Evolutionary conservation across 306 rosid genomes (phyloP).

Genomic region (Ceratonia siliqua): DNA sequence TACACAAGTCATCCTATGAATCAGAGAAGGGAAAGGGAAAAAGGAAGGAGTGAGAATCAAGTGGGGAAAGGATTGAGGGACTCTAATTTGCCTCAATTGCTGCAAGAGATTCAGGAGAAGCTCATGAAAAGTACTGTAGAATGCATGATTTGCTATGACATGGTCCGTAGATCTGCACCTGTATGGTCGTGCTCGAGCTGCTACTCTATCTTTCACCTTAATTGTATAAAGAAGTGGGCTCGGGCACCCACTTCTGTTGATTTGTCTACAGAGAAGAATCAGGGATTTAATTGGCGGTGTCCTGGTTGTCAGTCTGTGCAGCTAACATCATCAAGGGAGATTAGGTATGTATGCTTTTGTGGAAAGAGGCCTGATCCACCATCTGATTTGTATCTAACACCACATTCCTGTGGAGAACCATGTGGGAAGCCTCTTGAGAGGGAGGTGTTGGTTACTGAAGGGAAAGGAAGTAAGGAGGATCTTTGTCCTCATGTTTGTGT

Average conservation of each 20-base stretch:
- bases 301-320: conserved; percentile 96
- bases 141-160: conserved; percentile 94
- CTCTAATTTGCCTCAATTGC: conserved; percentile 75
- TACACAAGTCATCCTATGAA: conserved; percentile 30
- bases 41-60: conserved; percentile 46
- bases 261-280: conserved; percentile 69
- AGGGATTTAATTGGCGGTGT: conserved; percentile 93
- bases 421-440: conserved; percentile 86
- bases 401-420: conserved; percentile 94
- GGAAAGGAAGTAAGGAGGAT: conserved; percentile 59
- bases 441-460: conserved; percentile 50
- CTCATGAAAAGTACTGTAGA: conserved; percentile 69
- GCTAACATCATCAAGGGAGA: conserved; percentile 72
- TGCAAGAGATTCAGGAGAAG: conserved; percentile 91
- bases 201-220: conserved; percentile 80
- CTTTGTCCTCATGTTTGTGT: conserved; percentile 90
- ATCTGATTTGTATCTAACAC: conserved; percentile 83
- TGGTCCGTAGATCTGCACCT: conserved; percentile 82
- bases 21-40: conserved; percentile 47
- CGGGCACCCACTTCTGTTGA: conserved; percentile 83
- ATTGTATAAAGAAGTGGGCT: conserved; percentile 92
- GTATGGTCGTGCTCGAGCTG: conserved; percentile 93
- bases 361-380: conserved; percentile 91
- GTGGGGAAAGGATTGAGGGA: conserved; percentile 41
- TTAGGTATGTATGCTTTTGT: conserved; percentile 82